Evolutionary conservation across 257 asterid species (phyloP).

Genomic region (Pogostemon cablin): DNA sequence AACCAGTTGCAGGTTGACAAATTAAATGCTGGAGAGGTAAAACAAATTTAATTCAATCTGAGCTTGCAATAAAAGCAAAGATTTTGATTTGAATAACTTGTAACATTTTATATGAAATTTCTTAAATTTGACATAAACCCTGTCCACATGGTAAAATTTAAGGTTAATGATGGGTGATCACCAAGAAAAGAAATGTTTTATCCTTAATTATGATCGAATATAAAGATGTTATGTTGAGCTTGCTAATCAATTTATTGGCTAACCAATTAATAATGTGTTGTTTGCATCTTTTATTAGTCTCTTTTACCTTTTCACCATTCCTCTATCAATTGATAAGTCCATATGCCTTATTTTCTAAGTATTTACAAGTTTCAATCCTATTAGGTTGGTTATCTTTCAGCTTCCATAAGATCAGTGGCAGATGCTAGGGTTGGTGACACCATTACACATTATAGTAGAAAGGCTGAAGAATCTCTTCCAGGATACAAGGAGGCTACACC

Average conservation of each 20-base stretch:
- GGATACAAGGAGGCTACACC: conserved; percentile 99
- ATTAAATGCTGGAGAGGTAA: conserved; percentile 92
- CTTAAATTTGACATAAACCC: not conserved
- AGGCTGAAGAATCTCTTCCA: conserved; percentile 81
- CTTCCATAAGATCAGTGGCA: conserved; percentile 95
- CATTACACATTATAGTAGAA: conserved; percentile 75
- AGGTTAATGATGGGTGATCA: conserved; percentile 19
- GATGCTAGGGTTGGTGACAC: conserved; percentile 99
- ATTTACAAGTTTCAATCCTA: conserved; percentile 28
- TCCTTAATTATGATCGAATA: conserved; percentile 9
- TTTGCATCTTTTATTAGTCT: not conserved
- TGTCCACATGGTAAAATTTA: not conserved
- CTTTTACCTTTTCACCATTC: not conserved
- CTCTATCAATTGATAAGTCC: conserved; percentile 18
- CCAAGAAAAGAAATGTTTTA: conserved; percentile 5
- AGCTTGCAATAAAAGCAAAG: conserved; percentile 17
- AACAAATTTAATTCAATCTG: conserved; percentile 34
- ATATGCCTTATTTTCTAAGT: not conserved
- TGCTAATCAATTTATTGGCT: conserved; percentile 2
- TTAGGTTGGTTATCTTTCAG: conserved; percentile 96
- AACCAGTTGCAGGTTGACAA: conserved; percentile 84
- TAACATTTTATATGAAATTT: not conserved
- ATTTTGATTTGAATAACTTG: conserved; percentile 13
- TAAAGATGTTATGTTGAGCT: conserved; percentile 16
- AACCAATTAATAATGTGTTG: conserved; percentile 10